Percentiles rank a stretch among this genome's conserved stretches.
Evolutionary conservation across 2,329 filamentous ascomycete species (phyloP).

Genomic region (Westerdykella aurantiaca): DNA sequence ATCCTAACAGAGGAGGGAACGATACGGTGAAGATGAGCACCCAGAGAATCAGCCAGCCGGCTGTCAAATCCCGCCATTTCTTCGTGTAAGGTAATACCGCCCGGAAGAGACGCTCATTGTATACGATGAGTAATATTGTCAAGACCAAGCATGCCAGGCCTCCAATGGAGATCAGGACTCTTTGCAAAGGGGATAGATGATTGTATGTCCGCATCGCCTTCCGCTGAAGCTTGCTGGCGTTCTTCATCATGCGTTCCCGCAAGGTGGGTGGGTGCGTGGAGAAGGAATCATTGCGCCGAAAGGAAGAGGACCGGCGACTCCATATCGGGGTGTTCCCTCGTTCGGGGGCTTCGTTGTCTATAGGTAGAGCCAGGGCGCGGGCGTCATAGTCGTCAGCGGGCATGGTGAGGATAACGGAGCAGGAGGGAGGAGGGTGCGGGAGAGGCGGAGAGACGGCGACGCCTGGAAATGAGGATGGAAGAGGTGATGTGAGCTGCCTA

Average conservation of each 20-base stretch:
- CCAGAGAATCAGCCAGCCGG: constrained; percentile 73
- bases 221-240: constrained; percentile 42
- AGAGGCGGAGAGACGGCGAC: constrained; percentile 5
- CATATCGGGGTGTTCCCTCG: constrained; percentile 46
- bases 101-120: constrained; percentile 73
- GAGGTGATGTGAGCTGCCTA: not conserved
- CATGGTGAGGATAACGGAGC: constrained; percentile 20
- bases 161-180: constrained; percentile 51
- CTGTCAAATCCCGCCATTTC: constrained; percentile 67
- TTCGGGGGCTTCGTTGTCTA: constrained; percentile 43
- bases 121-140: constrained; percentile 65
- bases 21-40: constrained; percentile 66
- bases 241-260: constrained; percentile 39
- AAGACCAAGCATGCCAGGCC: constrained; percentile 50
- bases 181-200: constrained; percentile 56
- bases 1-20: constrained; percentile 84
- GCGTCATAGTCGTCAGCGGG: constrained; percentile 45
- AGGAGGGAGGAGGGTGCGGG: constrained; percentile 6
- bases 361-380: constrained; percentile 49
- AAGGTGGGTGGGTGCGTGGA: constrained; percentile 30
- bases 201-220: constrained; percentile 48
- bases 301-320: constrained; percentile 43
- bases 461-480: constrained; percentile 1
- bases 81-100: constrained; percentile 67
- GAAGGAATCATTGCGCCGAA: constrained; percentile 36